These are phyloP conservation scores for Monilinia fructigena DNA, from an alignment of 2,329 filamentous ascomycete genomes.

Conservation along the genomic window DNA sequence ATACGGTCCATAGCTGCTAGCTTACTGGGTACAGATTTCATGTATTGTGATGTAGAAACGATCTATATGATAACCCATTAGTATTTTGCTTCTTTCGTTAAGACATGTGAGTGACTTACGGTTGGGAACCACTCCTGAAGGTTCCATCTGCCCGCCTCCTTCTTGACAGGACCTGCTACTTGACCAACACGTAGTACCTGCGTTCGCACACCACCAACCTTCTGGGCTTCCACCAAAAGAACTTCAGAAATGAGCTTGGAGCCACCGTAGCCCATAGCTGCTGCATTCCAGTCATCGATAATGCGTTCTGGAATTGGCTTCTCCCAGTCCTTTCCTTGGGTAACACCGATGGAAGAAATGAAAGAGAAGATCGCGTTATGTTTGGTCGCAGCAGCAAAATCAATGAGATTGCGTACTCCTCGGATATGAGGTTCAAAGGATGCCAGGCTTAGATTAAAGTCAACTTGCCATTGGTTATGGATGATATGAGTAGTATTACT, in stretches of 20 bases:
- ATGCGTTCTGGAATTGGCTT: slow-evolving; percentile 42
- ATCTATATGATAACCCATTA: slow-evolving; percentile 34
- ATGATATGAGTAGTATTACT: slow-evolving; percentile 32
- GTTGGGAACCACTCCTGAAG: slow-evolving; percentile 56
- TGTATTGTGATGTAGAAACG: slow-evolving; percentile 43
- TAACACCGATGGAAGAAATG: slow-evolving; percentile 31
- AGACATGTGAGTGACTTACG: slow-evolving; percentile 1
- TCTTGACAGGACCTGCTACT: slow-evolving; percentile 45
- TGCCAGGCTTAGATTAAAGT: slow-evolving; percentile 40
- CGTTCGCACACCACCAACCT: slow-evolving; percentile 42
- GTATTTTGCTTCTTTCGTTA: neutral
- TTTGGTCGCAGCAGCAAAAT: slow-evolving; percentile 25
- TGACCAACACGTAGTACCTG: slow-evolving; percentile 50
- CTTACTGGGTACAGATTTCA: slow-evolving; percentile 42
- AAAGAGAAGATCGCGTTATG: slow-evolving; percentile 36
- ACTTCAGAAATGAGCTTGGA: slow-evolving; percentile 38
- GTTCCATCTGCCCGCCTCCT: slow-evolving; percentile 52
- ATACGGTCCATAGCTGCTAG: slow-evolving; percentile 42
- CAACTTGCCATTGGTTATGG: slow-evolving; percentile 43
- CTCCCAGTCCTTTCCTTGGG: slow-evolving; percentile 20
- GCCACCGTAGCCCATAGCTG: slow-evolving; percentile 35
- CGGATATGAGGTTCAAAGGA: slow-evolving; percentile 43
- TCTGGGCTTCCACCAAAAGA: slow-evolving; percentile 45
- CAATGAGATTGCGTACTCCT: slow-evolving; percentile 44
- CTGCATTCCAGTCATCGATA: slow-evolving; percentile 40